These are phyloP conservation scores for Phytophthora sp. DNA, from an alignment of 352 stramenopile genomes.

Conservation along the genomic window DNA sequence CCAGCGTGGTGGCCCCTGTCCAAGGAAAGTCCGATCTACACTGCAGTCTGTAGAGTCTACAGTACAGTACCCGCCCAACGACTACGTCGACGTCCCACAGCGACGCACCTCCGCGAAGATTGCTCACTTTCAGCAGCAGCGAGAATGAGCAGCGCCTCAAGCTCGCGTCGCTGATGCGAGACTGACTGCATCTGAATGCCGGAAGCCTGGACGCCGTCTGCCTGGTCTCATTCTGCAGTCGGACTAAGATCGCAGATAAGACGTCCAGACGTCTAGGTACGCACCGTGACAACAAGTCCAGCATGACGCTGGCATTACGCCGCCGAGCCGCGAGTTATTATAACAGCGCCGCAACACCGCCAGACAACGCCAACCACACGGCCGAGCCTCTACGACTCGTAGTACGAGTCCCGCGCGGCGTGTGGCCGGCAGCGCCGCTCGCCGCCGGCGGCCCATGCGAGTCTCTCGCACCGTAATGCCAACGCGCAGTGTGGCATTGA, in stretches of 20 bases:
- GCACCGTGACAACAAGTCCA: conserved; percentile 36
- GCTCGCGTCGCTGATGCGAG: neutral
- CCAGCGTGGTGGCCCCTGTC: neutral
- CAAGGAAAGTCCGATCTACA: conserved; percentile 27
- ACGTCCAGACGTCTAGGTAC: conserved; percentile 23
- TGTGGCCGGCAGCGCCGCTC: neutral
- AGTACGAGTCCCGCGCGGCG: neutral
- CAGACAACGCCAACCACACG: neutral
- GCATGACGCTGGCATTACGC: conserved; percentile 18
- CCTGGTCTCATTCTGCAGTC: conserved; percentile 15
- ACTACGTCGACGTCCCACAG: no score
- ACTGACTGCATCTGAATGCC: conserved; percentile 30
- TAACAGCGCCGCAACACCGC: conserved; percentile 9
- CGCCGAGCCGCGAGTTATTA: conserved; percentile 21
- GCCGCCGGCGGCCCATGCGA: no score
- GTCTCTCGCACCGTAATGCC: conserved; percentile 11
- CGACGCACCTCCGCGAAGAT: conserved; percentile 3
- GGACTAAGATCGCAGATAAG: conserved; percentile 32
- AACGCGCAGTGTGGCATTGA: no score
- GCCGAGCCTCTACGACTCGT: conserved; percentile 22
- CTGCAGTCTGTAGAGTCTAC: no score
- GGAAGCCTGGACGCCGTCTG: conserved; percentile 28
- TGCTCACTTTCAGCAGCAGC: conserved; percentile 1
- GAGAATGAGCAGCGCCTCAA: neutral
- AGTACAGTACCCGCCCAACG: no score